Evolutionary conservation across 805 yeast species (phyloP).

Genomic region (Kazachstania bromeliacearum): DNA sequence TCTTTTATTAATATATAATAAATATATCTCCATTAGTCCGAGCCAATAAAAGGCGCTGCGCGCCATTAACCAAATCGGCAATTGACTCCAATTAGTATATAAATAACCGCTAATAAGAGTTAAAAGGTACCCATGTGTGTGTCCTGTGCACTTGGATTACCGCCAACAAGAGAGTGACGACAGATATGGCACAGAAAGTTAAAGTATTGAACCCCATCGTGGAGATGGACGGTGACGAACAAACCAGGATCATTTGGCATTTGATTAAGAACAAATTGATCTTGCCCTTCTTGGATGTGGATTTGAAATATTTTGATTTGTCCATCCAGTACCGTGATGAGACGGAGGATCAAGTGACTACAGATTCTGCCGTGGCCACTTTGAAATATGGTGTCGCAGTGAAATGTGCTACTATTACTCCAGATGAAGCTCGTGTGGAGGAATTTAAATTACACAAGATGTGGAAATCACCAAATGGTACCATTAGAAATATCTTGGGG

Average conservation of each 20-base stretch:
- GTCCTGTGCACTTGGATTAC: too few relatives aligned
- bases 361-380: conserved; percentile 85
- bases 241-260: conserved; percentile 95
- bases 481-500: conserved; percentile 88
- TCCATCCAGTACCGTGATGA: conserved; percentile 79
- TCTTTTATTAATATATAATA: too few relatives aligned
- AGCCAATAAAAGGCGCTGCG: too few relatives aligned
- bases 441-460: conserved; percentile 86
- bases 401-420: conserved; percentile 98
- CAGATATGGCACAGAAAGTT: too few relatives aligned
- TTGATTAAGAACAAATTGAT: conserved; percentile 78
- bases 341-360: conserved; percentile 81
- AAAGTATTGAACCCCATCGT: conserved; percentile 82
- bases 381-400: conserved; percentile 85
- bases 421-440: conserved; percentile 89
- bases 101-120: too few relatives aligned
- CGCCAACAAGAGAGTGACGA: too few relatives aligned
- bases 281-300: conserved; percentile 75
- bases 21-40: too few relatives aligned
- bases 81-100: too few relatives aligned
- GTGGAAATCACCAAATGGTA: conserved; percentile 98
- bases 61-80: too few relatives aligned
- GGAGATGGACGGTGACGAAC: conserved; percentile 97
- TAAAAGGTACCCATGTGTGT: too few relatives aligned
- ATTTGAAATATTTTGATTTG: conserved; percentile 84